Evolutionary conservation across 2,329 filamentous ascomycete species (phyloP).

Genomic region (Exophiala xenobiotica): DNA sequence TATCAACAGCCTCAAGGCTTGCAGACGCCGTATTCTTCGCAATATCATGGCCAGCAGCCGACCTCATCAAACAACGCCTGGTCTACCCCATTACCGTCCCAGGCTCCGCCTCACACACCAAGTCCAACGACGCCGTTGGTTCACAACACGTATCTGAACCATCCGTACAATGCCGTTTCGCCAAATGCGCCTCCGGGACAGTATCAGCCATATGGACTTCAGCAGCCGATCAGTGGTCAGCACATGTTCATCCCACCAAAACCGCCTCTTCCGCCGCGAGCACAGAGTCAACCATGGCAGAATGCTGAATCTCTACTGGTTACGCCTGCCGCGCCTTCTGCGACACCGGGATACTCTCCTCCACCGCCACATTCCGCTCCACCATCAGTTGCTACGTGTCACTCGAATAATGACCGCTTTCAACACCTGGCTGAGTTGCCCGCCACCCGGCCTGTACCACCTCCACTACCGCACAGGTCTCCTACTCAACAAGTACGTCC

Average conservation of each 20-base stretch:
- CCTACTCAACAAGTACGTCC: not conserved
- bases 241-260: not conserved
- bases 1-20: conserved; percentile 3
- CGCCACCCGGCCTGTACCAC: not conserved
- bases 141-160: not conserved
- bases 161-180: not conserved
- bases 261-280: conserved; percentile 6
- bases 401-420: not conserved
- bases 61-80: conserved; percentile 8
- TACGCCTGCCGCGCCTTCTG: not conserved
- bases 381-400: not conserved
- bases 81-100: conserved; percentile 6
- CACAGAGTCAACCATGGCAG: conserved; percentile 5
- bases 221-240: not conserved
- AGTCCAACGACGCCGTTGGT: not conserved
- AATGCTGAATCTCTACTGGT: not conserved
- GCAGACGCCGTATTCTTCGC: not conserved
- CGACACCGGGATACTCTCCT: not conserved
- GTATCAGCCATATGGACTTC: conserved; percentile 1
- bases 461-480: not conserved
- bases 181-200: not conserved
- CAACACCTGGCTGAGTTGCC: not conserved
- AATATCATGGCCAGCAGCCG: not conserved
- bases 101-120: not conserved
- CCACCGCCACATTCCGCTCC: not conserved